Conservation (phyloP, 345 rosid species). For the Streptanthus diversifolius region DNA sequence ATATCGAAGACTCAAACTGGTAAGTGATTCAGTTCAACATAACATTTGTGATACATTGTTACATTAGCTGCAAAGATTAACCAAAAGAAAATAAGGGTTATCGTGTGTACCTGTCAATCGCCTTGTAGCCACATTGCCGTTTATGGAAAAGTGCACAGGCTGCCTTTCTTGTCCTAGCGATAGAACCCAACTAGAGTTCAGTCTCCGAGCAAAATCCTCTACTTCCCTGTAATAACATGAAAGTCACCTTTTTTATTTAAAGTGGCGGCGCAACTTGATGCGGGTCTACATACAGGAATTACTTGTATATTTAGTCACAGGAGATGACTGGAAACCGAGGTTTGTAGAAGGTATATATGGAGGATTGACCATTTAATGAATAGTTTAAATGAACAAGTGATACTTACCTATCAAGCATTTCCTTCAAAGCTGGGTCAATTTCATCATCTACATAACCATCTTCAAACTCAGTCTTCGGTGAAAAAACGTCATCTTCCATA, state of each 20-base stretch:
- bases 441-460: conserved; percentile 78
- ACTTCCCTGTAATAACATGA: conserved; percentile 58
- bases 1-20: background rate
- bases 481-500: conserved; percentile 40
- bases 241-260: background rate
- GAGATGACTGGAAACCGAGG: background rate
- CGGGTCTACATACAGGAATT: background rate
- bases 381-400: background rate
- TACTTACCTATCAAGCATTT: conserved; percentile 74
- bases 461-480: conserved; percentile 54
- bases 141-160: conserved; percentile 44
- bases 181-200: conserved; percentile 80
- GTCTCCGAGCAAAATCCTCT: conserved; percentile 89
- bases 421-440: conserved; percentile 83
- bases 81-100: background rate
- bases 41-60: background rate
- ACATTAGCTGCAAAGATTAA: background rate
- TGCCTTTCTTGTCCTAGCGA: conserved; percentile 62
- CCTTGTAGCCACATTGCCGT: conserved; percentile 49
- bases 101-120: conserved; percentile 46
- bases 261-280: background rate
- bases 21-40: background rate
- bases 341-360: background rate
- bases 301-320: background rate
- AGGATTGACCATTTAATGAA: background rate